phyloP scores from a whole-genome alignment of 345 rosid genomes.

The Eutrema heterophyllum region DNA sequence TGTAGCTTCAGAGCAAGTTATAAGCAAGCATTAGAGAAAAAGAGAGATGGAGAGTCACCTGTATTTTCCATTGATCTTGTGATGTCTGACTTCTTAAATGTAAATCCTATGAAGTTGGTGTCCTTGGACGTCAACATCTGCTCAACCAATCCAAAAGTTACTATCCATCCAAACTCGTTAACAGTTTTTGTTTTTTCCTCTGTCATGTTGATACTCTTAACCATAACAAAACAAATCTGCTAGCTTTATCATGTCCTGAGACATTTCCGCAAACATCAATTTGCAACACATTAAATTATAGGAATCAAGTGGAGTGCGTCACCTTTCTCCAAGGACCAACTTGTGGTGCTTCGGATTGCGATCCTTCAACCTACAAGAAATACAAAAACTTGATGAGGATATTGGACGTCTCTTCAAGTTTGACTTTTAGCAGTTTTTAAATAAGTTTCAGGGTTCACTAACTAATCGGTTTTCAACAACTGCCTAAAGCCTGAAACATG shows the following conservation, averaged over 20 bases:
- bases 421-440: neutral
- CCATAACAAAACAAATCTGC: neutral
- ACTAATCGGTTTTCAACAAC: neutral
- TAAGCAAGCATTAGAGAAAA: neutral
- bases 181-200: neutral
- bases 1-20: neutral
- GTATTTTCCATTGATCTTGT: conserved; percentile 68
- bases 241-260: neutral
- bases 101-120: conserved; percentile 88
- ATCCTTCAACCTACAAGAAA: conserved; percentile 51
- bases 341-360: conserved; percentile 54
- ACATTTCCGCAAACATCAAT: neutral
- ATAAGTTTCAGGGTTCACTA: neutral
- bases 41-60: conserved; percentile 42
- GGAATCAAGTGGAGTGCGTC: conserved; percentile 15
- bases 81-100: conserved; percentile 82
- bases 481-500: neutral
- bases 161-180: neutral
- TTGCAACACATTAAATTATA: neutral
- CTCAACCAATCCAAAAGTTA: conserved; percentile 19
- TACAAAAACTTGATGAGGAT: conserved; percentile 22
- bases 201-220: neutral
- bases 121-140: conserved; percentile 98
- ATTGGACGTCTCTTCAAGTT: neutral
- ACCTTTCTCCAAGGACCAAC: conserved; percentile 99